Evolutionary conservation across 257 asterid genomes (phyloP).

Genomic region (Phtheirospermum japonicum): DNA sequence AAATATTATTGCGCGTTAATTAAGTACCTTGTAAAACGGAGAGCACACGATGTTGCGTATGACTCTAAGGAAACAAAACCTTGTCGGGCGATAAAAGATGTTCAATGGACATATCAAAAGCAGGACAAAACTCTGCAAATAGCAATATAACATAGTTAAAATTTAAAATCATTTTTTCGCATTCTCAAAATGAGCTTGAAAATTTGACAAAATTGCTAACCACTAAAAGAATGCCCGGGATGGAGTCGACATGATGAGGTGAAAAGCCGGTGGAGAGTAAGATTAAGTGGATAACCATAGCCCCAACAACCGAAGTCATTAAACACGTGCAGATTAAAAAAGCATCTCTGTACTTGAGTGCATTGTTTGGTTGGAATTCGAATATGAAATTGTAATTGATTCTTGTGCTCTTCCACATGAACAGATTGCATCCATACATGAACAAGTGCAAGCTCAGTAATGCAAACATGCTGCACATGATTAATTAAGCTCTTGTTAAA

Average conservation of each 20-base stretch:
- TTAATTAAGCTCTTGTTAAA: too few relatives aligned
- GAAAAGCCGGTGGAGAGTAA: constrained; percentile 54
- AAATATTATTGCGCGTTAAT: too few relatives aligned
- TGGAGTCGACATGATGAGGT: constrained; percentile 49
- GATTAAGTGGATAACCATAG: constrained; percentile 74
- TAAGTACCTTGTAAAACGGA: constrained; percentile 80
- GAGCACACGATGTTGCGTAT: constrained; percentile 82
- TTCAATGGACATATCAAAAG: constrained; percentile 77
- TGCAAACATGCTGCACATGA: constrained; percentile 83
- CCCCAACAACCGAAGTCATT: constrained; percentile 83
- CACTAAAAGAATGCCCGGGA: constrained; percentile 73
- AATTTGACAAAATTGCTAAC: constrained; percentile 33
- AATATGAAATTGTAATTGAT: constrained; percentile 86
- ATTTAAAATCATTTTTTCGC: neutral
- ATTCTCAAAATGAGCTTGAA: neutral
- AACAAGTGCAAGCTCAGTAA: constrained; percentile 85
- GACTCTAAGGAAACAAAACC: constrained; percentile 67
- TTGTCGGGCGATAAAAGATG: constrained; percentile 73
- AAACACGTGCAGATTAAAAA: constrained; percentile 78
- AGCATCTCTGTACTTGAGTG: constrained; percentile 83
- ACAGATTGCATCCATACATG: constrained; percentile 87
- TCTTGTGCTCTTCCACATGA: constrained; percentile 81
- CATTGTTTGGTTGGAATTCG: constrained; percentile 62
- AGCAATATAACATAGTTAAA: neutral
- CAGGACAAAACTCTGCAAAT: constrained; percentile 42